phyloP scores from a whole-genome alignment of 768 basidiomycete species.

The Tulasnella sp. region DNA sequence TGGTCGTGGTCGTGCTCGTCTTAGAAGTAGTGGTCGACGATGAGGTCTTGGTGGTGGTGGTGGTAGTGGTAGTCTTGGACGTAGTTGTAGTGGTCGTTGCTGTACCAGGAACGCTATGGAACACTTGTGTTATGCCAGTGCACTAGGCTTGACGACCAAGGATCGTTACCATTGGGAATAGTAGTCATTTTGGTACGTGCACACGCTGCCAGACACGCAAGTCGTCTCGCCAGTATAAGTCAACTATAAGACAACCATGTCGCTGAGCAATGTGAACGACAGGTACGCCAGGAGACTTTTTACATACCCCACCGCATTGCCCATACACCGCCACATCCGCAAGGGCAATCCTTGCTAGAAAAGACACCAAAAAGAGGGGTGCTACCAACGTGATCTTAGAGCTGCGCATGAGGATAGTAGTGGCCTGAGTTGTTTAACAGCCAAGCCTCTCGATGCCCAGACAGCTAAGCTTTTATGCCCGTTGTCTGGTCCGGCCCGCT shows the following conservation, averaged over 20 bases:
- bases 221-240: conserved; percentile 7
- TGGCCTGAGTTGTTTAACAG: background rate
- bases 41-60: background rate
- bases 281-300: background rate
- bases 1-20: background rate
- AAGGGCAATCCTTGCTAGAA: background rate
- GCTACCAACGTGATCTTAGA: background rate
- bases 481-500: background rate
- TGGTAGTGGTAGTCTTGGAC: too few species aligned
- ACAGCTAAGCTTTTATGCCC: background rate
- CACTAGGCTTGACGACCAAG: background rate
- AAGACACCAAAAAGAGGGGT: background rate
- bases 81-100: background rate
- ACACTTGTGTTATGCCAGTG: background rate
- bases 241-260: background rate
- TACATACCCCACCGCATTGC: background rate
- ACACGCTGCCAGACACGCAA: background rate
- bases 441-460: background rate
- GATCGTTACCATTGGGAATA: background rate
- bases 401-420: background rate
- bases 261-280: background rate
- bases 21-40: background rate
- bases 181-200: conserved; percentile 12
- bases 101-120: background rate
- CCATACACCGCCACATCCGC: background rate